Base-by-base conservation (phyloP, 169 alveolate genomes). In the Theileria orientalis region DNA sequence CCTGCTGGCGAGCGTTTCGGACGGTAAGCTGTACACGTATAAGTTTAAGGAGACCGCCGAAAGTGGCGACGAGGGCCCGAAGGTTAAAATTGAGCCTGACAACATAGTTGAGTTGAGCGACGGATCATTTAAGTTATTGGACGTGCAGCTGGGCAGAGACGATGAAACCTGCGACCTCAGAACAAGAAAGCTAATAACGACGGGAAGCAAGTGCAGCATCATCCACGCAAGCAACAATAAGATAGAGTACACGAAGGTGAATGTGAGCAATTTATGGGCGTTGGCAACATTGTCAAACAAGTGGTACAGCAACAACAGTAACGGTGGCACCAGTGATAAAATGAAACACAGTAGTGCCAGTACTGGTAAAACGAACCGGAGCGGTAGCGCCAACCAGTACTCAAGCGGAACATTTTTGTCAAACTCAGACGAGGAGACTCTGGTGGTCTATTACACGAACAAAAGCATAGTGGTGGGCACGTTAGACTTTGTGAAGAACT, bases 1-100 rank as follows among this genome's bases (percentile, higher is more conserved):
- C 44, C 44, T 79, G 9, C 72, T 79, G 51, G 74, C 57, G 0
- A 23, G 74, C 73, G 67, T 79, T 19, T 79, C 87, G 1, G 83
- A 79, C 51, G 87, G 87, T n/a, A 47, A 57, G 6, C 76, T 79
- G 37, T 16, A 46, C 35, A 56, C 69, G 2, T 51, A 79, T 61
- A 37, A 49, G 25, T n/a, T 74, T 9, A n/a, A 14, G 27, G 27
- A 6, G 52, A 13, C 40, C 33, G 46, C 16, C 16, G 44, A 57
- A 27, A 33, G 33, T 9, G 59, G 51, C 30, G 51, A 25, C 2
- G 5, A 2, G 11, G 73, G 33, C 40, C 11, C 32, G 5, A 72
- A 60, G 16, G 8, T 7, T 0, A 25, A 63, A 19, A 0, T 37
- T 8, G 23, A 35, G 23, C 11, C 69, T 40, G 68, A 64, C 57